These are phyloP conservation scores for Huntiella bhutanensis DNA, from an alignment of 2,329 filamentous ascomycete species.

Conservation along the genomic window DNA sequence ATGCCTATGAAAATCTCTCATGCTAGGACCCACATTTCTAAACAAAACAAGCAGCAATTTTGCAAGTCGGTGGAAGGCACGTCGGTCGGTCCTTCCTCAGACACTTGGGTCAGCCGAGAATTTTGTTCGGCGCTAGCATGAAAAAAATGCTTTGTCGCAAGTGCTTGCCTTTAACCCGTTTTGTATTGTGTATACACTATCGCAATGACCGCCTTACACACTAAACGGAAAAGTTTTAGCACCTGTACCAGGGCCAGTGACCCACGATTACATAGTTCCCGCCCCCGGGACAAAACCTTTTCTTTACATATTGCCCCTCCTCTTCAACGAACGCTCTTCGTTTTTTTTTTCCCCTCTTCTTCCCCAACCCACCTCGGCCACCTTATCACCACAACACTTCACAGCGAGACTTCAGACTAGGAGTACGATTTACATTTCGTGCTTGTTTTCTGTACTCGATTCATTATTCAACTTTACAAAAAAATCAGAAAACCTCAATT, in stretches of 20 bases:
- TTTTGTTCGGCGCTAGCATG: not conserved
- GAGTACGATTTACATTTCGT: conserved; percentile 34
- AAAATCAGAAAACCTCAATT: conserved; percentile 15
- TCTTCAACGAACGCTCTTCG: not conserved
- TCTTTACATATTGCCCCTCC: not conserved
- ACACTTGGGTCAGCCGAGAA: not conserved
- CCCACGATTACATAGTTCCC: not conserved
- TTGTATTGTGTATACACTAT: not conserved
- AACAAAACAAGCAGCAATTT: too few species aligned
- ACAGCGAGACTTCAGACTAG: conserved; percentile 31
- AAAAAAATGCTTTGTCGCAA: conserved; percentile 2
- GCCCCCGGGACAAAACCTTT: conserved; percentile 1
- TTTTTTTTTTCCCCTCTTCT: conserved; percentile 21
- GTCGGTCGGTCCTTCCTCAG: too few species aligned
- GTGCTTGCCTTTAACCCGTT: conserved; percentile 4
- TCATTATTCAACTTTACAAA: conserved; percentile 21
- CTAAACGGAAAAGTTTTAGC: not conserved
- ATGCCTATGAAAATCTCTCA: too few species aligned
- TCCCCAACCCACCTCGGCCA: conserved; percentile 26
- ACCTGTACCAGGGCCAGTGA: not conserved
- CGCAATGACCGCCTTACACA: too few species aligned
- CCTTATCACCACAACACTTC: conserved; percentile 24
- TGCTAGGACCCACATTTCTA: too few species aligned
- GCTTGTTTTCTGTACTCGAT: conserved; percentile 41
- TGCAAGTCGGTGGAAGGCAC: too few species aligned